Evolutionary conservation across 108 stramenopile genomes (phyloP).

Genomic region (Cyclostephanos invisitatus): DNA sequence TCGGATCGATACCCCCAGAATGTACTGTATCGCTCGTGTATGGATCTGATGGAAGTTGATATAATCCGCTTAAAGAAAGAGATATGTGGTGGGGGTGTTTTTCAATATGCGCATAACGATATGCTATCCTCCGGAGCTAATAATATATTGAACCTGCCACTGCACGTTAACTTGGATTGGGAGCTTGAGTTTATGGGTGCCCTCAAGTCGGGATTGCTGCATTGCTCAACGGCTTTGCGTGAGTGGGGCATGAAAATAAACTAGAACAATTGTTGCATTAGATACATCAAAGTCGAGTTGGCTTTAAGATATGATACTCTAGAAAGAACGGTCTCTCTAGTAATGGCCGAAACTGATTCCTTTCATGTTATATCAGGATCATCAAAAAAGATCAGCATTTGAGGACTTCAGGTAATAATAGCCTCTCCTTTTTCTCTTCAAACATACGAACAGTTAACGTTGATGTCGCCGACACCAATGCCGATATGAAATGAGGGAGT

Average conservation of each 20-base stretch:
- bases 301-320: no score
- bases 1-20: slow-evolving; percentile 43
- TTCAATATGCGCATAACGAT: slow-evolving; percentile 65
- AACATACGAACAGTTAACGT: no score
- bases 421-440: no score
- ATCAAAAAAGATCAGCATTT: no score
- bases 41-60: slow-evolving; percentile 66
- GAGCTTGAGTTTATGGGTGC: slow-evolving; percentile 65
- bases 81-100: slow-evolving; percentile 63
- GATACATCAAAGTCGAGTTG: no score
- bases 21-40: slow-evolving; percentile 47
- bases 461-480: no score
- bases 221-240: slow-evolving; percentile 74
- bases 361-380: no score
- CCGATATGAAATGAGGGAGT: no score
- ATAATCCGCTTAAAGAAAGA: slow-evolving; percentile 70
- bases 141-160: slow-evolving; percentile 59
- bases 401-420: no score
- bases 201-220: slow-evolving; percentile 55
- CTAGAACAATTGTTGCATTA: no score
- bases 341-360: no score
- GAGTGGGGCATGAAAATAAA: slow-evolving; percentile 79
- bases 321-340: no score
- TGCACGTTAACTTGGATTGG: slow-evolving; percentile 67
- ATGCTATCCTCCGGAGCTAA: slow-evolving; percentile 31